These are phyloP conservation scores for Ceratocystis eucalypticola DNA, from an alignment of 2,329 filamentous ascomycete genomes.

Conservation along the genomic window DNA sequence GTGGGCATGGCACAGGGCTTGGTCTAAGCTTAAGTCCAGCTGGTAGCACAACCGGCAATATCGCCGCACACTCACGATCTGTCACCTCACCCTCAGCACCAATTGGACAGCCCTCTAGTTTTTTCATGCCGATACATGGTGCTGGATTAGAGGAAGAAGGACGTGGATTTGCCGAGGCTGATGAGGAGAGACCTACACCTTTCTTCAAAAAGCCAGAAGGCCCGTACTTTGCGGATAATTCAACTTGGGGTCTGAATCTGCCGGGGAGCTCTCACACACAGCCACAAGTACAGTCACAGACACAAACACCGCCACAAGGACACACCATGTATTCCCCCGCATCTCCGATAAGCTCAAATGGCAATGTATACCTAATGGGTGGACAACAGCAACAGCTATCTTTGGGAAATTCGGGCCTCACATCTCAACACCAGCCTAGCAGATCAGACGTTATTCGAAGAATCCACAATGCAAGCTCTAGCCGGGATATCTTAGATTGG, in stretches of 20 bases:
- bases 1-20: conserved; percentile 32
- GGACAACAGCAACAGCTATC: background rate
- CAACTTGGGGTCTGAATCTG: conserved; percentile 37
- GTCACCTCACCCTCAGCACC: conserved; percentile 65
- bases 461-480: conserved; percentile 7
- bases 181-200: conserved; percentile 44
- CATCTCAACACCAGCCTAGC: background rate
- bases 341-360: background rate
- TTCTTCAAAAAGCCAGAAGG: conserved; percentile 38
- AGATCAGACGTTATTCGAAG: background rate
- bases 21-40: background rate
- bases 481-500: conserved; percentile 12
- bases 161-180: conserved; percentile 67
- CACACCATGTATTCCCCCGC: conserved; percentile 6
- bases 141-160: conserved; percentile 61
- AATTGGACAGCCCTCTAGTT: conserved; percentile 36
- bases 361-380: background rate
- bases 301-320: background rate
- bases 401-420: background rate
- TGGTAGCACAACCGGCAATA: background rate
- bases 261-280: conserved; percentile 29
- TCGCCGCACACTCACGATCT: conserved; percentile 52
- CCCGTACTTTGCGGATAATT: conserved; percentile 43
- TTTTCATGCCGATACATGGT: conserved; percentile 10
- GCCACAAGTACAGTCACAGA: conserved; percentile 22